These are phyloP conservation scores for Nectriaceae sp. DNA, from an alignment of 2,329 filamentous ascomycete genomes.

Conservation along the genomic window DNA sequence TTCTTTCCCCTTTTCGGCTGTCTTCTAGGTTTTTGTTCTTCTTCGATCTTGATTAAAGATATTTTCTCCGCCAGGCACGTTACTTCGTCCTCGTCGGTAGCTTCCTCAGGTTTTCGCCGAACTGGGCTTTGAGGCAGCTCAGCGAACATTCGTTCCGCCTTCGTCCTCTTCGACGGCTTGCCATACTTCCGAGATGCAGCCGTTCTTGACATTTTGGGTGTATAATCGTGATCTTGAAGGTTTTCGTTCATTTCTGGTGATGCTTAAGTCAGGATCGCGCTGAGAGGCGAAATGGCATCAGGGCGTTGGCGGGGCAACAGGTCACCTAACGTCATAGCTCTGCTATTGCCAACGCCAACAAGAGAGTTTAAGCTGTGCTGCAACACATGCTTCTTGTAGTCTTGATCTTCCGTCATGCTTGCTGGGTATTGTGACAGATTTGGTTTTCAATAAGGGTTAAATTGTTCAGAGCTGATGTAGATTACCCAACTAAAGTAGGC, in stretches of 20 bases:
- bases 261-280: neutral
- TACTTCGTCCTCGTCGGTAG: conserved; percentile 27
- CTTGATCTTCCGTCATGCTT: no score
- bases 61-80: conserved; percentile 38
- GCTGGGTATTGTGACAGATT: no score
- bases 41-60: conserved; percentile 31
- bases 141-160: conserved; percentile 50
- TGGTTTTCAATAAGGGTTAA: no score
- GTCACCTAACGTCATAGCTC: no score
- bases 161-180: conserved; percentile 48
- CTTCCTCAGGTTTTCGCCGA: conserved; percentile 29
- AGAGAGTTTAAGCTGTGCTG: no score
- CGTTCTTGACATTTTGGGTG: conserved; percentile 46
- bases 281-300: conserved; percentile 4
- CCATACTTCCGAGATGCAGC: conserved; percentile 52
- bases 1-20: conserved; percentile 18
- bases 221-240: neutral
- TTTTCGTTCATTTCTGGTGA: neutral
- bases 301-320: conserved; percentile 29
- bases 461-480: no score
- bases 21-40: conserved; percentile 12
- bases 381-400: no score
- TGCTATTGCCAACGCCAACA: no score
- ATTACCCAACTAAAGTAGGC: no score
- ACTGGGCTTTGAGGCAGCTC: conserved; percentile 54